phyloP scores from a whole-genome alignment of 257 asterid genomes.

The Solanum arcanum region DNA sequence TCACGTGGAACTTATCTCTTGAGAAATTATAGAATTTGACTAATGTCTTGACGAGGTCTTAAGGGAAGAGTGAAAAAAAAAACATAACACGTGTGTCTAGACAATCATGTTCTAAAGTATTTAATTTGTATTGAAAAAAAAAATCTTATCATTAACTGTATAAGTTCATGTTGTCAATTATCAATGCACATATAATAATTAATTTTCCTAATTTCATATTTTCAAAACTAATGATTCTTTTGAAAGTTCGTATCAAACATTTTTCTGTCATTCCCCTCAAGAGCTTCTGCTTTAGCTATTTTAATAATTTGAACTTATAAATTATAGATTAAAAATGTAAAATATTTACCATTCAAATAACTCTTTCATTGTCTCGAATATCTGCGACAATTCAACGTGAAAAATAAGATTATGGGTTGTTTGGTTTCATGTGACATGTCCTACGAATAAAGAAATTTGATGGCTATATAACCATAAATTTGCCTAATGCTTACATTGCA shows the following conservation, averaged over 20 bases:
- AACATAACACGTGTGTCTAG: background rate
- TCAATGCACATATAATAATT: background rate
- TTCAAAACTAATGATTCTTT: background rate
- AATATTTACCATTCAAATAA: fast-evolving
- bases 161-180: background rate
- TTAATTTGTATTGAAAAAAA: background rate
- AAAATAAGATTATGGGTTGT: background rate
- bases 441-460: background rate
- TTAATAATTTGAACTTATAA: too few species aligned
- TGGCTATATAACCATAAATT: background rate
- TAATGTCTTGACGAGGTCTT: background rate
- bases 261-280: background rate
- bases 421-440: background rate
- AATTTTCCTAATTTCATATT: background rate
- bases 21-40: background rate
- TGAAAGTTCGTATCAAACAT: background rate
- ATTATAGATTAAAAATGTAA: fast-evolving
- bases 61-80: background rate
- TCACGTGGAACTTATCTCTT: background rate
- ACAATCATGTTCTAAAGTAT: background rate
- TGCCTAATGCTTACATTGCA: background rate
- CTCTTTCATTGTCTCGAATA: too few species aligned
- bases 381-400: background rate
- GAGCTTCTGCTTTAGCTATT: too few species aligned
- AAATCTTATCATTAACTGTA: background rate